phyloP scores from a whole-genome alignment of 129 eudicot species.

The Heracleum sosnowskyi region DNA sequence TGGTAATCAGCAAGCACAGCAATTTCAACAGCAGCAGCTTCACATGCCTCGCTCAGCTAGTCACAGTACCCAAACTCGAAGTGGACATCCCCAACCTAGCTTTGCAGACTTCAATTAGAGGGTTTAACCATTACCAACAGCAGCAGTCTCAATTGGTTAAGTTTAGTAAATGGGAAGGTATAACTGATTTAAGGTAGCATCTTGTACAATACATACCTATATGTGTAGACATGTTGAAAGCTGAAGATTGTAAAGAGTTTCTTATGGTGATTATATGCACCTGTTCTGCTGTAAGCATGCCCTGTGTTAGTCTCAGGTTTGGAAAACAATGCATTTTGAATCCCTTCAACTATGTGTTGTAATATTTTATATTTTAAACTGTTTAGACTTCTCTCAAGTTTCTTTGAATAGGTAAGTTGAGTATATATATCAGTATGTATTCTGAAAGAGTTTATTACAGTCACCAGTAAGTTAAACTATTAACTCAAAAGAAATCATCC shows the following conservation, averaged over 20 bases:
- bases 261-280: background rate
- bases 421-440: background rate
- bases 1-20: constrained; percentile 28
- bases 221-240: constrained; percentile 6
- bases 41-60: constrained; percentile 30
- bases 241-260: background rate
- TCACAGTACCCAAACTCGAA: constrained; percentile 24
- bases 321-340: background rate
- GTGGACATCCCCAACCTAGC: constrained; percentile 41
- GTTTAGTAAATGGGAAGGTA: background rate
- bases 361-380: background rate
- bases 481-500: too few species aligned
- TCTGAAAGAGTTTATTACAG: background rate
- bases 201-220: constrained; percentile 4
- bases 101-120: constrained; percentile 51
- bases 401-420: too few species aligned
- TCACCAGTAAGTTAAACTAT: background rate
- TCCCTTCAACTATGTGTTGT: background rate
- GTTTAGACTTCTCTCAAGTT: background rate
- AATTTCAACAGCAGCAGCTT: constrained; percentile 43
- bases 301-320: background rate
- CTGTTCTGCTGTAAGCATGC: background rate
- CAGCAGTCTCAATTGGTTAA: background rate
- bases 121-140: background rate
- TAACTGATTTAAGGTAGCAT: constrained; percentile 5